Percentiles rank a stretch among this genome's conserved stretches.
These are phyloP conservation scores for Xanthoceras sorbifolium DNA, from an alignment of 345 rosid genomes.

Conservation along the genomic window DNA sequence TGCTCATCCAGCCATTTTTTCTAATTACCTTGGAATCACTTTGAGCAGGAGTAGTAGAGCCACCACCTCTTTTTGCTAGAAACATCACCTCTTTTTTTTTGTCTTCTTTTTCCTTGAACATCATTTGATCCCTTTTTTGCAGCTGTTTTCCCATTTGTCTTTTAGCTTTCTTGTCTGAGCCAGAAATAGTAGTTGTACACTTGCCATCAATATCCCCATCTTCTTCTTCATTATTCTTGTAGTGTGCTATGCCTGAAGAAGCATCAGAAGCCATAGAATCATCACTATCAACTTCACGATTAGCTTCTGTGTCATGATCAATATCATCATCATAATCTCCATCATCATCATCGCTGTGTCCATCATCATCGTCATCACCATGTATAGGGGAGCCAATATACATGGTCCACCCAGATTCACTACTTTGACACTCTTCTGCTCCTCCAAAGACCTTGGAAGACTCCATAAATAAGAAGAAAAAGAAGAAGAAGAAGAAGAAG, in stretches of 20 bases:
- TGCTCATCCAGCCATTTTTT: slow-evolving; percentile 35
- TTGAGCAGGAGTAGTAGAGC: slow-evolving; percentile 20
- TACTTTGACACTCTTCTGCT: slow-evolving; percentile 53
- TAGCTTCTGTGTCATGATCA: slow-evolving; percentile 6
- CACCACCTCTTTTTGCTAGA: slow-evolving; percentile 5
- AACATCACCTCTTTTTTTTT: slow-evolving; percentile 24
- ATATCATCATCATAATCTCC: slow-evolving; percentile 1
- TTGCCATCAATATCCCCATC: slow-evolving; percentile 12
- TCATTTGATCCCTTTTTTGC: slow-evolving; percentile 14
- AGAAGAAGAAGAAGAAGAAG: not conserved
- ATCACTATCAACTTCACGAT: slow-evolving; percentile 23
- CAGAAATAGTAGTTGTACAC: not conserved
- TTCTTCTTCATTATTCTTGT: slow-evolving; percentile 21
- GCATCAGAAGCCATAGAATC: slow-evolving; percentile 82
- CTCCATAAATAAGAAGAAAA: slow-evolving; percentile 40
- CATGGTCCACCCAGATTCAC: slow-evolving; percentile 82
- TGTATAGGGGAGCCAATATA: slow-evolving; percentile 54
- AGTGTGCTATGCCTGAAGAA: slow-evolving; percentile 44
- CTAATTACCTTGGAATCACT: slow-evolving; percentile 37
- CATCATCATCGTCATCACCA: slow-evolving; percentile 23
- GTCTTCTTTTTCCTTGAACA: slow-evolving; percentile 15
- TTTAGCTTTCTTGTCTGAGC: slow-evolving; percentile 15
- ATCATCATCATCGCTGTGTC: slow-evolving; percentile 4
- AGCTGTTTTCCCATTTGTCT: slow-evolving; percentile 13
- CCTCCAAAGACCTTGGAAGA: slow-evolving; percentile 46